Evolutionary conservation across 257 asterid species (phyloP).

Genomic region (Ilex asprella): DNA sequence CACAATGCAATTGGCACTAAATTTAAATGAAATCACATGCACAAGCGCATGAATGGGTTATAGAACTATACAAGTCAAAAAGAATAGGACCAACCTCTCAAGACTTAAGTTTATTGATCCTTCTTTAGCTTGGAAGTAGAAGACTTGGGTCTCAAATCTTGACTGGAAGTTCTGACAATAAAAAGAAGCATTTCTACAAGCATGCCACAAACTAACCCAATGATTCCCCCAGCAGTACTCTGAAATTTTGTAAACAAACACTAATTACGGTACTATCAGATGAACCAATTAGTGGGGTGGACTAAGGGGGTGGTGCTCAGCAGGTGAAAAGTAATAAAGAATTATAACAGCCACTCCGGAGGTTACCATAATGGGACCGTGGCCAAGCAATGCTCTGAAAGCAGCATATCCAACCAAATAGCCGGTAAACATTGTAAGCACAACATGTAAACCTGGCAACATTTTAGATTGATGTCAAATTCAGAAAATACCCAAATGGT

Average conservation of each 20-base stretch:
- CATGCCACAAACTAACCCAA: slow-evolving; percentile 85
- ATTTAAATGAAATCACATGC: no score
- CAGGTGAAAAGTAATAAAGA: background rate
- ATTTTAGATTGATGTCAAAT: slow-evolving; percentile 2
- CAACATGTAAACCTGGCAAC: slow-evolving; percentile 78
- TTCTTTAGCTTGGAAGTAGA: slow-evolving; percentile 42
- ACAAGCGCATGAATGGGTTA: no score
- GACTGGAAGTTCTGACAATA: slow-evolving; percentile 48
- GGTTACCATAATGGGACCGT: slow-evolving; percentile 69
- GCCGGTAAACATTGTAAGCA: slow-evolving; percentile 78
- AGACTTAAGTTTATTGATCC: slow-evolving; percentile 32
- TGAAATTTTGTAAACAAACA: slow-evolving; percentile 18
- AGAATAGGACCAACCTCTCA: background rate
- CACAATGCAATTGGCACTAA: no score
- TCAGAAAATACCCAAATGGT: background rate
- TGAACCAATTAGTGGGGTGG: no score
- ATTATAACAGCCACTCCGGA: background rate
- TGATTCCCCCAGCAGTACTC: slow-evolving; percentile 97
- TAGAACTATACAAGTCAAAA: no score
- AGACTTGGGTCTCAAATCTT: slow-evolving; percentile 27
- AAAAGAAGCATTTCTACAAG: slow-evolving; percentile 85
- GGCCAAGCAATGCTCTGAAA: slow-evolving; percentile 82
- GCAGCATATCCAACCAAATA: slow-evolving; percentile 82
- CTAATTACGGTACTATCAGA: background rate
- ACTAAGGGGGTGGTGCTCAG: background rate